phyloP scores from a whole-genome alignment of 2,329 filamentous ascomycete genomes.

The Colletotrichum falcatum region DNA sequence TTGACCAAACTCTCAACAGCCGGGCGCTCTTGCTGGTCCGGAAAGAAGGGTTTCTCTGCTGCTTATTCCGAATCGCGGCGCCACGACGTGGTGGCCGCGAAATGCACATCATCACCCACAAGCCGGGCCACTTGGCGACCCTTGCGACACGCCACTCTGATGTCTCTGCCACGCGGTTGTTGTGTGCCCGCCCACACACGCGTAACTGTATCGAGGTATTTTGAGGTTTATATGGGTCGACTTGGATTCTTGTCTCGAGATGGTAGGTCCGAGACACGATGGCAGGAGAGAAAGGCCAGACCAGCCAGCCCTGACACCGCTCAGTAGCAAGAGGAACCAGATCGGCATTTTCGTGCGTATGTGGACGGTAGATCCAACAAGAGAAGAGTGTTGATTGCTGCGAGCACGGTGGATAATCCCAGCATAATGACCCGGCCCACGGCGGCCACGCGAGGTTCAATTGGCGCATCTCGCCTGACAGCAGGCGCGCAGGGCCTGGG shows the following conservation, averaged over 20 bases:
- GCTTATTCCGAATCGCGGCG: slow-evolving; percentile 13
- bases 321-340: not conserved
- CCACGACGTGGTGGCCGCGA: slow-evolving; percentile 26
- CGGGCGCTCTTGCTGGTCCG: not conserved
- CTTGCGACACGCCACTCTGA: slow-evolving; percentile 37
- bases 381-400: slow-evolving; percentile 10
- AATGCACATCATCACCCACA: slow-evolving; percentile 29
- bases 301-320: slow-evolving; percentile 14
- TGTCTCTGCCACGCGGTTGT: slow-evolving; percentile 31
- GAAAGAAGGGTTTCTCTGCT: slow-evolving; percentile 13
- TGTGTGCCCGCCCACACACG: slow-evolving; percentile 6
- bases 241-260: slow-evolving; percentile 31
- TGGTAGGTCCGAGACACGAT: slow-evolving; percentile 28
- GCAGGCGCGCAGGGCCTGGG: slow-evolving; percentile 28
- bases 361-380: slow-evolving; percentile 5
- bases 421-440: slow-evolving; percentile 35
- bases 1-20: not conserved
- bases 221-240: slow-evolving; percentile 8
- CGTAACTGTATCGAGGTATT: not conserved
- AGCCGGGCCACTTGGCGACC: slow-evolving; percentile 18
- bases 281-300: slow-evolving; percentile 13
- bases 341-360: not conserved
- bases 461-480: slow-evolving; percentile 40
- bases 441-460: slow-evolving; percentile 32
- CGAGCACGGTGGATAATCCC: slow-evolving; percentile 28